Base-by-base conservation (phyloP, 2,329 filamentous ascomycete species). In the Phialophora tarda region DNA sequence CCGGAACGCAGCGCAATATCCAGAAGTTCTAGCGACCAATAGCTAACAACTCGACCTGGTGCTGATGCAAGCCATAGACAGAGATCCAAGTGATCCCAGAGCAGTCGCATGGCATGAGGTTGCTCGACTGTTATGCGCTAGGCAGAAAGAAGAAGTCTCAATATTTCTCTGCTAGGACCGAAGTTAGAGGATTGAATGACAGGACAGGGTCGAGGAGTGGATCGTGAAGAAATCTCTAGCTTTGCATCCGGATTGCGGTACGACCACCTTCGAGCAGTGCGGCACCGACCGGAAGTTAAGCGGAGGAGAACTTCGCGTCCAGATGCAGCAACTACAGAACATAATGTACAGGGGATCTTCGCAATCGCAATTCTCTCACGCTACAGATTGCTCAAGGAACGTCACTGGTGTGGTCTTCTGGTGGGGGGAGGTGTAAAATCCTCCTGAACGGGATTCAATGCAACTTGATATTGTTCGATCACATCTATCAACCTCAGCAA, bases 401-500 rank as follows among this genome's bases (percentile, higher is more conserved):
- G 24, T 12, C 28, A 30, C 17, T 55, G 24, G 23, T 11, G 5
- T 7, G 28, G 38, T n/a, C 47, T 11, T 17, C 10, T 21, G 53
- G 28, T 17, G 17, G 53, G 26, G 5, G 17, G 17, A 34, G 17
- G 53, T 55, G 53, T 55, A 17, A 38, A 48, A 32, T 10, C 26
- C 24, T 12, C 53, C 51, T 32, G 24, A 62, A 62, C 23, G 11
- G 60, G 38, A 32, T 47, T 26, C 17, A 12, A 55, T 26, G 26
- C 7, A 32, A 21, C 24, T 48, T 55, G 34, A 21, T 47, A 50
- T 56, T 50, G 24, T 54, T 32, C n/a, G 51, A 56, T 48, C 50
- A 32, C 60, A 30, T 30, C 34, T 32, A 41, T 56, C 38, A 21
- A 44, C 5, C 24, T 56, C 60, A 34, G 32, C 50, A 41, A 41